phyloP scores from a whole-genome alignment of 305 asterid species.

The Fraxinus angustifolia region DNA sequence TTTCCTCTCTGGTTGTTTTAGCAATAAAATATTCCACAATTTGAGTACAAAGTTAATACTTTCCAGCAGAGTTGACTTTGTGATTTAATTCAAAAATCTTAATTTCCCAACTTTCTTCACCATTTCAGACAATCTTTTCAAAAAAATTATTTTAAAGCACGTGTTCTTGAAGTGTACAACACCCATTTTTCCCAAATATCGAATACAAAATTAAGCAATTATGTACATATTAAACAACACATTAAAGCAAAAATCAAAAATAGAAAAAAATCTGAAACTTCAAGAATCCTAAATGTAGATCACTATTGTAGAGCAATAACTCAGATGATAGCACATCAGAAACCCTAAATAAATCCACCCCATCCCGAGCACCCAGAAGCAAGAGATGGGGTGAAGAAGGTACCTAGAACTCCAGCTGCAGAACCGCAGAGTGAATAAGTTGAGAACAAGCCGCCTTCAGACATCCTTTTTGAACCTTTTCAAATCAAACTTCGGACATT shows the following conservation, averaged over 20 bases:
- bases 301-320: neutral
- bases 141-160: neutral
- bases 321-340: neutral
- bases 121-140: neutral
- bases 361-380: neutral
- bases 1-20: neutral
- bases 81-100: neutral
- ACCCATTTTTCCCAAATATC: neutral
- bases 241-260: neutral
- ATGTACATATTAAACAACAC: conserved; percentile 8
- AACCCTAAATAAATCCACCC: neutral
- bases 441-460: conserved; percentile 43
- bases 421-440: conserved; percentile 48
- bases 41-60: neutral
- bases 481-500: neutral
- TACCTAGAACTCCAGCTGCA: conserved; percentile 79
- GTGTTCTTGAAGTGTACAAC: neutral
- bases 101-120: neutral
- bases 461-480: conserved; percentile 18
- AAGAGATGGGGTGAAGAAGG: neutral
- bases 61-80: neutral
- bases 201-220: neutral
- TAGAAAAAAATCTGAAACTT: neutral
- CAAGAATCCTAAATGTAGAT: conserved; percentile 20
- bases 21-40: neutral